Conservation (phyloP, 192 early-diverging fungal genomes). For the Rhizoclosmatium sp. region DNA sequence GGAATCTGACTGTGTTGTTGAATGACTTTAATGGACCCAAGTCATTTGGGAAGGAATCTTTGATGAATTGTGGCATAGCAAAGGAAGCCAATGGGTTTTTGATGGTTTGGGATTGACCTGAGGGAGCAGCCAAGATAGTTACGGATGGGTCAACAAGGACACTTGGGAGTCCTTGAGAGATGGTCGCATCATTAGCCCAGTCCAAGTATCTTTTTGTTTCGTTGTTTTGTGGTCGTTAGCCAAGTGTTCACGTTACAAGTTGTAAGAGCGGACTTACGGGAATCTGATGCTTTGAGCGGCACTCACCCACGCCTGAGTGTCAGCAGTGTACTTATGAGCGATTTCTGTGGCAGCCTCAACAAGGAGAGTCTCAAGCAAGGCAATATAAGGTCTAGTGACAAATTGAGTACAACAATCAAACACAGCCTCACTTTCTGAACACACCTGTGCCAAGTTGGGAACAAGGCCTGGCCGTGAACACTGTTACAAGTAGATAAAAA, state of each 20-base stretch:
- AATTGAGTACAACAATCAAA: not conserved
- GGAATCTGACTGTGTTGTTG: constrained; percentile 20
- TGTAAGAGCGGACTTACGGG: not conserved
- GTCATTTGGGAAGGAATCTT: not conserved
- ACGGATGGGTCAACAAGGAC: constrained; percentile 1
- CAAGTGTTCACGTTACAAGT: too few relatives aligned
- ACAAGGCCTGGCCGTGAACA: constrained; percentile 13
- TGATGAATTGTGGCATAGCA: not conserved
- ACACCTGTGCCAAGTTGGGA: constrained; percentile 31
- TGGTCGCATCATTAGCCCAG: constrained; percentile 4
- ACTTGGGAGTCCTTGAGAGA: not conserved
- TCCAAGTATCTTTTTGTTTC: constrained; percentile 8
- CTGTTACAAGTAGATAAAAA: not conserved
- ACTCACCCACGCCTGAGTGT: constrained; percentile 22
- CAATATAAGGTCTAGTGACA: constrained; percentile 17
- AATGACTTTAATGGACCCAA: constrained; percentile 20
- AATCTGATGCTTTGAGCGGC: constrained; percentile 17
- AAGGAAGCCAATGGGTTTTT: constrained; percentile 24
- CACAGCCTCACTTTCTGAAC: not conserved
- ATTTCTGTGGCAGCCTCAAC: constrained; percentile 15
- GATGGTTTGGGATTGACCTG: not conserved
- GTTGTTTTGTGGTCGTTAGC: too few relatives aligned
- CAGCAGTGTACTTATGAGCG: constrained; percentile 15
- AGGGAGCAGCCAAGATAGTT: not conserved
- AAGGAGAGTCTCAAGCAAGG: constrained; percentile 24